Percentiles rank a stretch among this genome's conserved stretches.
Evolutionary conservation across 768 basidiomycete genomes (phyloP).

Genomic region (Mrakia frigida): DNA sequence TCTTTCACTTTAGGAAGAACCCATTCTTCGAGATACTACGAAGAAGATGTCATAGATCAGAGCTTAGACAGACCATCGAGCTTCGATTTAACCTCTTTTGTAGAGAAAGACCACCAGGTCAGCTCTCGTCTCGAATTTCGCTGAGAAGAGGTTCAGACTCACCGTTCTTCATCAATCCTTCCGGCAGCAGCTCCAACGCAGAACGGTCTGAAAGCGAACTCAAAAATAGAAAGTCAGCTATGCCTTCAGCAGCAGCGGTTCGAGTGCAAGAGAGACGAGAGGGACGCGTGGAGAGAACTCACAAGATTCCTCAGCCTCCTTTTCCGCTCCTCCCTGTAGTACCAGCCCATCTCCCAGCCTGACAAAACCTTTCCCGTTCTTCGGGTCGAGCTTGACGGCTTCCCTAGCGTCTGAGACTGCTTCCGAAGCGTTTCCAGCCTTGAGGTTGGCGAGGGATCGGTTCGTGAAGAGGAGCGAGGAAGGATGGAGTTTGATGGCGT

Average conservation of each 20-base stretch:
- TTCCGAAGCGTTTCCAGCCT: not conserved
- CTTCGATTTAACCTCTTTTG: not conserved
- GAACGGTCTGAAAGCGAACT: not conserved
- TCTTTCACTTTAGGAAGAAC: too few relatives aligned
- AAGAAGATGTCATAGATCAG: not conserved
- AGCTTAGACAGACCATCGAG: not conserved
- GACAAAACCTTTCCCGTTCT: conserved; percentile 24
- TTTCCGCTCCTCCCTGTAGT: not conserved
- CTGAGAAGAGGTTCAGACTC: not conserved
- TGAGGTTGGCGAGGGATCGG: conserved; percentile 26
- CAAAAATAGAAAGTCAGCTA: not conserved
- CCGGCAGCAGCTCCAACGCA: conserved; percentile 13
- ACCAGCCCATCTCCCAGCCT: conserved; percentile 27
- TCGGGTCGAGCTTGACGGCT: conserved; percentile 21
- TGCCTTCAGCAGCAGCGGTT: not conserved
- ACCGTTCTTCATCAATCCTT: conserved; percentile 25
- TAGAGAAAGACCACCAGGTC: not conserved
- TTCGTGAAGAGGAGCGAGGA: conserved; percentile 24
- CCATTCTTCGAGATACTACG: not conserved
- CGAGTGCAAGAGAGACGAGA: not conserved
- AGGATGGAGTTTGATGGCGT: conserved; percentile 16
- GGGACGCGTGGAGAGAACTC: not conserved
- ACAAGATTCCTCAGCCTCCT: conserved; percentile 23
- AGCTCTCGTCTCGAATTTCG: not conserved
- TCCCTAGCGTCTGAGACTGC: conserved; percentile 9